Evolutionary conservation across 805 yeast species (phyloP).

Genomic region (Wickerhamomyces queroliae): DNA sequence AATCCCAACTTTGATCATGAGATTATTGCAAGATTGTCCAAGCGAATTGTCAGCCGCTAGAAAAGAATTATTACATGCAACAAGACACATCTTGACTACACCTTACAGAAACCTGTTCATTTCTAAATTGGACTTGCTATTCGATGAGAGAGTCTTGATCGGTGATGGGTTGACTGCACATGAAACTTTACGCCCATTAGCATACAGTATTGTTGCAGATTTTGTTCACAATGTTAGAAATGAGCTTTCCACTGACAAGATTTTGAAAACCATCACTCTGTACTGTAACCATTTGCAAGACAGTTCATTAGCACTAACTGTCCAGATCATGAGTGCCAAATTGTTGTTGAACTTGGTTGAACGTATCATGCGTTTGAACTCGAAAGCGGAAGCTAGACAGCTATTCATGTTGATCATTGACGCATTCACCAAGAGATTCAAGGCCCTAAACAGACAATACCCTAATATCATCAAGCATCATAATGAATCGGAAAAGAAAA

Average conservation of each 20-base stretch:
- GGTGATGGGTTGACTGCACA: slow-evolving; percentile 91
- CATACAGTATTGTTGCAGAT: slow-evolving; percentile 94
- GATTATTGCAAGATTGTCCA: slow-evolving; percentile 92
- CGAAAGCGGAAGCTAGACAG: slow-evolving; percentile 70
- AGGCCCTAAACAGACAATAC: slow-evolving; percentile 66
- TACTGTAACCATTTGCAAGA: slow-evolving; percentile 81
- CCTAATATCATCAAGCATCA: slow-evolving; percentile 60
- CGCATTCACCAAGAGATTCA: slow-evolving; percentile 80
- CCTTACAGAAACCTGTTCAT: slow-evolving; percentile 77
- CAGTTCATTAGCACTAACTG: slow-evolving; percentile 75
- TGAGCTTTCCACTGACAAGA: slow-evolving; percentile 75
- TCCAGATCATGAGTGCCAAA: slow-evolving; percentile 96
- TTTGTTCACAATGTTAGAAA: slow-evolving; percentile 87
- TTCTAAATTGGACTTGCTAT: slow-evolving; percentile 77
- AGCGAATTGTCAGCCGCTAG: slow-evolving; percentile 87
- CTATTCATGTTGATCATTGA: slow-evolving; percentile 81
- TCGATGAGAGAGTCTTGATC: slow-evolving; percentile 81
- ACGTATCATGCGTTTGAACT: slow-evolving; percentile 74
- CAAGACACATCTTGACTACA: slow-evolving; percentile 90
- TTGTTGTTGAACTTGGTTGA: slow-evolving; percentile 83
- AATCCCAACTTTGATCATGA: slow-evolving; percentile 82
- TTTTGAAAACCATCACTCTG: slow-evolving; percentile 80
- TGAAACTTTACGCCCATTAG: slow-evolving; percentile 87
- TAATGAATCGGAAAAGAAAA: slow-evolving; percentile 40
- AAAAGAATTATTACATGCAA: slow-evolving; percentile 88